Base-by-base conservation (phyloP, 306 rosid species). In the Trifolium repens region DNA sequence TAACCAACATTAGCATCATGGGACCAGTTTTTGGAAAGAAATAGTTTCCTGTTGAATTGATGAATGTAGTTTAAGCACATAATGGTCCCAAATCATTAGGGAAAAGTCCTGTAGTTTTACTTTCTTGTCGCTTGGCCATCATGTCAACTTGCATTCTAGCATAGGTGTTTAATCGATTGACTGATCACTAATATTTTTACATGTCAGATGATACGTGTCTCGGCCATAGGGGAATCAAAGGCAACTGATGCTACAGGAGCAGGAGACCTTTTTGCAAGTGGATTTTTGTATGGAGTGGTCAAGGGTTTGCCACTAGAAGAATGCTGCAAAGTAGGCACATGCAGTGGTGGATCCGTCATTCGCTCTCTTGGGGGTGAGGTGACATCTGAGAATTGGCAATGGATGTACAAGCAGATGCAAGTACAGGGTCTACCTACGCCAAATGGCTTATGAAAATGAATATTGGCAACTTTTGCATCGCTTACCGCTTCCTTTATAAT, bases 181-280 rank as follows among this genome's bases (percentile, higher is more conserved):
- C 46, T 52, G 4, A 53, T 53, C 12, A 53, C 44, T 5, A 67
- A 37, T 40, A n/a, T 14, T 9, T 78, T 59, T 22, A 40, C 55
- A 55, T 82, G 76, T 40, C 86, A 96, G 99, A 78, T 80, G 66
- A 92, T 87, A 50, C 76, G 80, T 67, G 96, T 89, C 57, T 89
- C 92, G 4, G 97, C 99, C 62, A 85, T 89, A 62, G 96, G 97
- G 73, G 90, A 83, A 84, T 19, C 89, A 12, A 90, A 82, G 50
- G 97, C 96, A 16, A 78, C 75, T 1, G 99, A 96, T 81, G 93
- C 97, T 71, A 96, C 99, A 0, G 98, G 99, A 84, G 99, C 99
- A 44, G 99, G 99, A 7, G 99, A 96, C 84, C 89, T 90, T 67
- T 96, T 96, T 79, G 99, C 98, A 0, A 84, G 99, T 79, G 99